These are phyloP conservation scores for Remersonia thermophila DNA, from an alignment of 2,329 filamentous ascomycete genomes.

Conservation along the genomic window DNA sequence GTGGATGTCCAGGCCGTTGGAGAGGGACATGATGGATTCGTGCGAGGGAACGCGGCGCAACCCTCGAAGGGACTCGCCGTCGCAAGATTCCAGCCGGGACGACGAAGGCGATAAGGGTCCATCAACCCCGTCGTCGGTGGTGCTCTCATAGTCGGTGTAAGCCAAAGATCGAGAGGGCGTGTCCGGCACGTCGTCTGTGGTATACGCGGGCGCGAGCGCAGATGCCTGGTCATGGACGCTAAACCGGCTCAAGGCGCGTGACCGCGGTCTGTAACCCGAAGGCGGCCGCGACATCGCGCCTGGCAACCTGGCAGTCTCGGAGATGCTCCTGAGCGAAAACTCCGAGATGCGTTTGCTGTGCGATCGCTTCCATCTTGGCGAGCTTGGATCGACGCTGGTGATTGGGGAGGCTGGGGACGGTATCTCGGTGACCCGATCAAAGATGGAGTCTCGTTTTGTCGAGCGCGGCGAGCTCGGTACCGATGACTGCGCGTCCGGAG, in stretches of 20 bases:
- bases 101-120: conserved; percentile 18
- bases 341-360: conserved; percentile 47
- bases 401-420: conserved; percentile 73
- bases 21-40: conserved; percentile 78
- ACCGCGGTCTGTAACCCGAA: neutral
- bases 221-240: conserved; percentile 3
- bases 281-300: conserved; percentile 13
- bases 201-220: conserved; percentile 21
- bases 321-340: conserved; percentile 38
- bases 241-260: conserved; percentile 8
- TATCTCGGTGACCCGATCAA: conserved; percentile 59
- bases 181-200: conserved; percentile 22
- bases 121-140: conserved; percentile 12
- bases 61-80: conserved; percentile 14
- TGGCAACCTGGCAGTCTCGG: conserved; percentile 12
- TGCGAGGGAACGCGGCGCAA: conserved; percentile 63
- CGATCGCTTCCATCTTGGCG: conserved; percentile 40
- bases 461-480: conserved; percentile 72
- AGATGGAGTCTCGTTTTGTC: conserved; percentile 60
- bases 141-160: conserved; percentile 24
- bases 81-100: conserved; percentile 13
- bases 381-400: conserved; percentile 59
- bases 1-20: conserved; percentile 82
- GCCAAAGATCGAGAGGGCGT: conserved; percentile 19
- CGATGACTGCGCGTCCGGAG: conserved; percentile 57